A percentile compares a stretch with the other conserved stretches of the same genome.
These are phyloP conservation scores for Tulasnella sp. DNA, from an alignment of 768 basidiomycete species.

Conservation along the genomic window DNA sequence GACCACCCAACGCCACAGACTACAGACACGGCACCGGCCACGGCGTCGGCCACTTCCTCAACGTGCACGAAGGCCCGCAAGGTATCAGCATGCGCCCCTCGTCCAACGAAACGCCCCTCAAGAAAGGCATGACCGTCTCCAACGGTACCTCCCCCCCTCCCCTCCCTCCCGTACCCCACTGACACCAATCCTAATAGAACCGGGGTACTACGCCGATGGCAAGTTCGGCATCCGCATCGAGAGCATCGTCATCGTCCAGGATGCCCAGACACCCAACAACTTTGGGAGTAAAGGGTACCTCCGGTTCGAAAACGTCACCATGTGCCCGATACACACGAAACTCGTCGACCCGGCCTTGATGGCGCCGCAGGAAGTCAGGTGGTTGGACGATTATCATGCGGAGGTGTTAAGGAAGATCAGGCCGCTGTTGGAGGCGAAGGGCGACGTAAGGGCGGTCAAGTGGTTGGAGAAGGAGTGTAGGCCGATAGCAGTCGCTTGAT, in stretches of 20 bases:
- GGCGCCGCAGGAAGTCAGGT: constrained; percentile 52
- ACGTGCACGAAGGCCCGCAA: constrained; percentile 81
- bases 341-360: constrained; percentile 57
- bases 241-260: constrained; percentile 67
- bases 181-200: constrained; percentile 37
- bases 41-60: constrained; percentile 87
- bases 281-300: constrained; percentile 81
- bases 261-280: constrained; percentile 54
- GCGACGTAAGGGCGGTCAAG: constrained; percentile 27
- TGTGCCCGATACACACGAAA: constrained; percentile 83
- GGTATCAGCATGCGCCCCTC: constrained; percentile 32
- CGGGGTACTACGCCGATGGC: constrained; percentile 87
- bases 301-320: constrained; percentile 73
- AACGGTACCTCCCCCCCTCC: constrained; percentile 38
- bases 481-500: not conserved
- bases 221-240: constrained; percentile 88
- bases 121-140: constrained; percentile 80
- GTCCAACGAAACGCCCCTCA: constrained; percentile 58
- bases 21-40: constrained; percentile 83
- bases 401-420: constrained; percentile 62
- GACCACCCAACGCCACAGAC: constrained; percentile 13
- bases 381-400: constrained; percentile 76
- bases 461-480: constrained; percentile 28
- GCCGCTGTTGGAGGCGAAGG: constrained; percentile 42
- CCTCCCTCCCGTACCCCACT: not conserved